Conservation (phyloP, 805 yeast species). For the Pachysolen tannophilus region DNA sequence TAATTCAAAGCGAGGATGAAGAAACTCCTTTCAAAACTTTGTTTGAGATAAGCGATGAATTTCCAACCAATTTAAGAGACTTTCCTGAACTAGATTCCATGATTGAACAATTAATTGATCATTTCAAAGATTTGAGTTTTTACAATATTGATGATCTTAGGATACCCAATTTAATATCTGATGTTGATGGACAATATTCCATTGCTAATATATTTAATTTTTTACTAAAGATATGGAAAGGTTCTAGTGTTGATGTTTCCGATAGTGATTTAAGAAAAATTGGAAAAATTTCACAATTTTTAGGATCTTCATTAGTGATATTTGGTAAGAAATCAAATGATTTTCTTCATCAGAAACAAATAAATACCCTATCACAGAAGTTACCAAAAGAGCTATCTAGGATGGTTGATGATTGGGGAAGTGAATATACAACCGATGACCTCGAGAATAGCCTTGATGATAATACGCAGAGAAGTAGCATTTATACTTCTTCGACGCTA, state of each 20-base stretch:
- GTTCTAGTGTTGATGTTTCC: not conserved
- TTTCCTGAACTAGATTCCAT: constrained; percentile 25
- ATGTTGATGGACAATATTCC: not conserved
- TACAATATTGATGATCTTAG: constrained; percentile 5
- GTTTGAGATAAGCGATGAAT: not conserved
- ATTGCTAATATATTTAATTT: not conserved
- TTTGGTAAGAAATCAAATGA: not conserved
- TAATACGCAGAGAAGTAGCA: not conserved
- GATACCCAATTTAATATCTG: not conserved
- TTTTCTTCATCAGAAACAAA: not conserved
- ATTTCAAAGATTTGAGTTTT: constrained; percentile 14
- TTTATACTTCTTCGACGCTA: not conserved
- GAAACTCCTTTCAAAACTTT: constrained; percentile 12
- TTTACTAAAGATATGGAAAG: not conserved
- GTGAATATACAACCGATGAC: too few relatives aligned
- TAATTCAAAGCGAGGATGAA: constrained; percentile 3
- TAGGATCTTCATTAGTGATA: not conserved
- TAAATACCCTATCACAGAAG: not conserved
- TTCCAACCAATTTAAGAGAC: constrained; percentile 11
- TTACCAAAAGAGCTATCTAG: constrained; percentile 2
- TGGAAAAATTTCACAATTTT: not conserved
- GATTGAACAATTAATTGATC: constrained; percentile 23
- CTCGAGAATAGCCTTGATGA: constrained; percentile 4
- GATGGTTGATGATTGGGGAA: constrained; percentile 7
- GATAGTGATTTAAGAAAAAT: not conserved